These are phyloP conservation scores for Ascomycota sp. DNA, from an alignment of 2,329 filamentous ascomycete species.

Conservation along the genomic window DNA sequence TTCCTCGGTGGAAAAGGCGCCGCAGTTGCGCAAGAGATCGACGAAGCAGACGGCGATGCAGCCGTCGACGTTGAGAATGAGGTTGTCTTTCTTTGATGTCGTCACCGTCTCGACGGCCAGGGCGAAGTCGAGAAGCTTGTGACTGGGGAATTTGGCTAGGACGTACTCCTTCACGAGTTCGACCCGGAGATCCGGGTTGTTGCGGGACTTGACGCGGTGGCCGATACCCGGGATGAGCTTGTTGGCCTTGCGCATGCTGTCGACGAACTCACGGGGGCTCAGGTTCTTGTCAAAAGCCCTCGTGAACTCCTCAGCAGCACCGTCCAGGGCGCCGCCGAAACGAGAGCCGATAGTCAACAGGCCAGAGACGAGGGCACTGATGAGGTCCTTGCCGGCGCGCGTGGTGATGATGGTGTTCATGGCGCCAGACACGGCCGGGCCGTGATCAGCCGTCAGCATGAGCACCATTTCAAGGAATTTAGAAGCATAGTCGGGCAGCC, in stretches of 20 bases:
- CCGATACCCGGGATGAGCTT: conserved; percentile 99
- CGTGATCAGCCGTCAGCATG: conserved; percentile 98
- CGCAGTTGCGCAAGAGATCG: conserved; percentile 89
- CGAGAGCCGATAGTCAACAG: conserved; percentile 93
- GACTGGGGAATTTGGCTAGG: conserved; percentile 86
- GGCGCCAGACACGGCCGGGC: conserved; percentile 92
- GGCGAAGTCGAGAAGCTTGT: conserved; percentile 97
- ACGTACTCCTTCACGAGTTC: conserved; percentile 99
- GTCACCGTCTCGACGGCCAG: conserved; percentile 94
- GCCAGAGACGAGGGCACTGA: conserved; percentile 85
- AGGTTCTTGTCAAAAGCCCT: conserved; percentile 96
- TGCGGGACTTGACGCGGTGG: conserved; percentile 97
- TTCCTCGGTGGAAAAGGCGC: conserved; percentile 87
- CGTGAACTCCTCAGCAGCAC: conserved; percentile 94
- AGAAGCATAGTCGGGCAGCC: conserved; percentile 84
- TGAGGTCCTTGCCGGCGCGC: conserved; percentile 94
- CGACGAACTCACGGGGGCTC: conserved; percentile 94
- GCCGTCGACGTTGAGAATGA: conserved; percentile 96
- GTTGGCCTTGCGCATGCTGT: conserved; percentile 98
- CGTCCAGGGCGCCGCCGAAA: conserved; percentile 95
- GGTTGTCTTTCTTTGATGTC: conserved; percentile 99
- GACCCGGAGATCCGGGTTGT: conserved; percentile 98
- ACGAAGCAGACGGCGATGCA: conserved; percentile 98
- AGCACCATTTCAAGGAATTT: conserved; percentile 99
- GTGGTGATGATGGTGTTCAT: conserved; percentile 99